Conservation (phyloP, 2,329 filamentous ascomycete genomes). For the Pestalotiopsis sp. region DNA sequence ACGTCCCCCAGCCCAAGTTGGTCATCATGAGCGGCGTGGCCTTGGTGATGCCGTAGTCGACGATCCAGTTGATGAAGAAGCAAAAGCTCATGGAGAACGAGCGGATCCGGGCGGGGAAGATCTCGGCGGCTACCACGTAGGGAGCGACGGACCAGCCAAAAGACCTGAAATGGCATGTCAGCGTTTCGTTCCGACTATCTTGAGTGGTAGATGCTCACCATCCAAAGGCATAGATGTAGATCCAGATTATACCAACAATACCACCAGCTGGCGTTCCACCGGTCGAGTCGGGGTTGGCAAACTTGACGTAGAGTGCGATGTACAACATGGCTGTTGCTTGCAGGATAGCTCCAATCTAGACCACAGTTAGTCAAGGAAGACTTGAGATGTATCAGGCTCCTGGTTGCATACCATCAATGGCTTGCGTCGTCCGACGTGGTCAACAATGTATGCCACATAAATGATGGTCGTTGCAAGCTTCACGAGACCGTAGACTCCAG, state of each 20-base stretch:
- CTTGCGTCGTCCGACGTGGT: conserved; percentile 32
- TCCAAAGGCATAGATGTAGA: conserved; percentile 32
- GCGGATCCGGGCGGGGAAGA: conserved; percentile 35
- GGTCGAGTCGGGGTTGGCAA: conserved; percentile 30
- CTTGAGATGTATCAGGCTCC: neutral
- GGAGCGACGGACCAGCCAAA: conserved; percentile 29
- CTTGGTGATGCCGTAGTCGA: conserved; percentile 31
- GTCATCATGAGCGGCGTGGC: conserved; percentile 38
- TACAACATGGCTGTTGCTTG: conserved; percentile 35
- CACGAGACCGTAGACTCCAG: conserved; percentile 37
- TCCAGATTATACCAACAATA: conserved; percentile 41
- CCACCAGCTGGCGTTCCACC: conserved; percentile 39
- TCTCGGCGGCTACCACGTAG: conserved; percentile 33
- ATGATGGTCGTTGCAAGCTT: conserved; percentile 34
- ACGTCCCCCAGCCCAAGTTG: conserved; percentile 37
- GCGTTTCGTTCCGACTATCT: conserved; percentile 12
- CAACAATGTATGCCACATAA: conserved; percentile 34
- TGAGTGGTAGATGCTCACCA: conserved; percentile 22
- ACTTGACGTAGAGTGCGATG: conserved; percentile 36
- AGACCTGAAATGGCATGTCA: conserved; percentile 12
- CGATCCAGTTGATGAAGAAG: conserved; percentile 36
- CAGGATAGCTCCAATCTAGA: conserved; percentile 27
- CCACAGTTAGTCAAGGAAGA: neutral
- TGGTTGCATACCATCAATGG: conserved; percentile 24
- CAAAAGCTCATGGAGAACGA: conserved; percentile 31